phyloP scores from a whole-genome alignment of 805 yeast species.

The Ogataea paradorogensis region DNA sequence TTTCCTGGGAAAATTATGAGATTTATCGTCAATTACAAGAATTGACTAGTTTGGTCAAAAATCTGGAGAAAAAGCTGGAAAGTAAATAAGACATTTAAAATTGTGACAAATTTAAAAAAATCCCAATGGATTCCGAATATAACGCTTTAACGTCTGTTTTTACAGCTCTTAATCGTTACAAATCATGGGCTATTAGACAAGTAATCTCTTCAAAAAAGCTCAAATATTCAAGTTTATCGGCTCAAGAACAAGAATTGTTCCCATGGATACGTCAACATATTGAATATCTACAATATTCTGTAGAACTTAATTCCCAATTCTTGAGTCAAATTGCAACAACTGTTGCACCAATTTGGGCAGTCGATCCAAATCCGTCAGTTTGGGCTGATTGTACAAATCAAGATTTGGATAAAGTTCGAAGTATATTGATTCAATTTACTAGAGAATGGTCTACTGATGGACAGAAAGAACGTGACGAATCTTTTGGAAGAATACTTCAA shows the following conservation, averaged over 20 bases:
- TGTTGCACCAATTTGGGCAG: slow-evolving; percentile 53
- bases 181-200: slow-evolving; percentile 33
- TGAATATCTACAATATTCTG: slow-evolving; percentile 38
- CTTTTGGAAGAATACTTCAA: slow-evolving; percentile 39
- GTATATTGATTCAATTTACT: slow-evolving; percentile 52
- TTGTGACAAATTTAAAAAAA: too few relatives aligned
- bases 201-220: slow-evolving; percentile 32
- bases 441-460: slow-evolving; percentile 67
- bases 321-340: slow-evolving; percentile 40
- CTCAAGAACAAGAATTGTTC: slow-evolving; percentile 40
- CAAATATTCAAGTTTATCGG: slow-evolving; percentile 37
- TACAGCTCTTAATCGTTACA: slow-evolving; percentile 33
- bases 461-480: slow-evolving; percentile 38
- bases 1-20: slow-evolving; percentile 63
- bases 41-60: slow-evolving; percentile 39
- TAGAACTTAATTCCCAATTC: slow-evolving; percentile 44
- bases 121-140: slow-evolving; percentile 24
- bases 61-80: slow-evolving; percentile 22
- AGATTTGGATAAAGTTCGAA: slow-evolving; percentile 57
- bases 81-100: slow-evolving; percentile 18
- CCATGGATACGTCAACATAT: slow-evolving; percentile 51
- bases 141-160: slow-evolving; percentile 32
- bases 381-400: slow-evolving; percentile 42
- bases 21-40: slow-evolving; percentile 51
- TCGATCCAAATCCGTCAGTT: slow-evolving; percentile 29